phyloP scores from a whole-genome alignment of 2,329 filamentous ascomycete genomes.

The Alternaria brassicae region DNA sequence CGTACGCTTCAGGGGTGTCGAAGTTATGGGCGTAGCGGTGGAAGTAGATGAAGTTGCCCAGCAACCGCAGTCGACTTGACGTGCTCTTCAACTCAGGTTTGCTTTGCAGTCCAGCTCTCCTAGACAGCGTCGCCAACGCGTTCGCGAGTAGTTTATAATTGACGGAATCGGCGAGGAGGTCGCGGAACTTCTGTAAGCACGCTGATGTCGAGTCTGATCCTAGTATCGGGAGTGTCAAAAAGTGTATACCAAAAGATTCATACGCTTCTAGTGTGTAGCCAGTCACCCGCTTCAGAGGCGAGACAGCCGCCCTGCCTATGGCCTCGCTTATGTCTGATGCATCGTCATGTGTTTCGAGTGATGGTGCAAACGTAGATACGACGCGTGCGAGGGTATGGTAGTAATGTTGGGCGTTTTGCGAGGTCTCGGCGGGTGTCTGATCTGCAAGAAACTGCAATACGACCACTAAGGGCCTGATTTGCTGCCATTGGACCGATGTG shows the following conservation, averaged over 20 bases:
- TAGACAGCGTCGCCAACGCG: constrained; percentile 42
- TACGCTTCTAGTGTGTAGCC: constrained; percentile 48
- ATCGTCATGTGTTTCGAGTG: constrained; percentile 3
- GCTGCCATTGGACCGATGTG: constrained; percentile 17
- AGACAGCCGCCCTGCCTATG: constrained; percentile 33
- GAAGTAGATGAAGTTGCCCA: constrained; percentile 67
- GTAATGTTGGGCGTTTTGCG: constrained; percentile 41
- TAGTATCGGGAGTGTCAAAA: constrained; percentile 53
- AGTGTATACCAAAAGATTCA: constrained; percentile 50
- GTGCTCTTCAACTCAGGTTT: constrained; percentile 43
- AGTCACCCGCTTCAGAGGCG: constrained; percentile 44
- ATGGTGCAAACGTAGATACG: constrained; percentile 23
- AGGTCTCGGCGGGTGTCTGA: constrained; percentile 45
- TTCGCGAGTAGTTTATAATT: constrained; percentile 58
- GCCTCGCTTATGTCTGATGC: constrained; percentile 15
- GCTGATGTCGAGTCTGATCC: constrained; percentile 35
- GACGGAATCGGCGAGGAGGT: constrained; percentile 55
- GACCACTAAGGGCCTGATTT: constrained; percentile 21
- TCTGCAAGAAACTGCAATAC: constrained; percentile 41
- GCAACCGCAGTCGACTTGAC: constrained; percentile 61
- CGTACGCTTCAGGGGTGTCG: constrained; percentile 47
- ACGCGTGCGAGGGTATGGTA: constrained; percentile 42
- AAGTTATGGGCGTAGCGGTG: constrained; percentile 58
- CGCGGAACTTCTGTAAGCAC: constrained; percentile 36
- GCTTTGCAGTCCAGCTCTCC: constrained; percentile 32